A percentile compares a stretch with the other conserved stretches of the same genome.
Conservation (phyloP, 768 basidiomycete genomes). For the Obba rivulosa region DNA sequence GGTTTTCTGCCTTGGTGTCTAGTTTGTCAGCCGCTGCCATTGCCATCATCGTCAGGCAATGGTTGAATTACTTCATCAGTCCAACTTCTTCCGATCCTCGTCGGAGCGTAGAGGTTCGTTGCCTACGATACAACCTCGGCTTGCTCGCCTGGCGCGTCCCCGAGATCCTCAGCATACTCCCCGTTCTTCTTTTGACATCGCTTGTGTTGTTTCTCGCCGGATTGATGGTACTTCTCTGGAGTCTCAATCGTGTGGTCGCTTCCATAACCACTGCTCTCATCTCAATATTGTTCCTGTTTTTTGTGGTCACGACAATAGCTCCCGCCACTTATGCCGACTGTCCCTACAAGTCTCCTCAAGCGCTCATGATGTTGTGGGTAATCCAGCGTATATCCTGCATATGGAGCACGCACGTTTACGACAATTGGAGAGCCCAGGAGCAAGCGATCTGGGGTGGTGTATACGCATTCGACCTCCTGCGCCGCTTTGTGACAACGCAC, state of each 20-base stretch:
- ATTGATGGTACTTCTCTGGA: slow-evolving; percentile 13
- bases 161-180: slow-evolving; percentile 16
- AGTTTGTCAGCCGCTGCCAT: slow-evolving; percentile 38
- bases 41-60: slow-evolving; percentile 45
- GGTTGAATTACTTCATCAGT: slow-evolving; percentile 20
- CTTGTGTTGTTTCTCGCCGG: slow-evolving; percentile 14
- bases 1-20: slow-evolving; percentile 32
- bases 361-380: too few species aligned
- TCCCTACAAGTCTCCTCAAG: slow-evolving; percentile 6
- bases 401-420: too few species aligned
- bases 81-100: neutral
- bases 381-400: too few species aligned
- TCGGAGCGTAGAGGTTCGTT: slow-evolving; percentile 11
- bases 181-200: slow-evolving; percentile 8
- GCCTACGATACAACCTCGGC: slow-evolving; percentile 11
- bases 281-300: slow-evolving; percentile 4
- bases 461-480: too few species aligned
- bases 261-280: slow-evolving; percentile 3
- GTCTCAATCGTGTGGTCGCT: slow-evolving; percentile 8
- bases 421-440: too few species aligned
- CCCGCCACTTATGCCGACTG: slow-evolving; percentile 1
- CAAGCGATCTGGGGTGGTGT: too few species aligned
- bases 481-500: too few species aligned
- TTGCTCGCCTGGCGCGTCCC: slow-evolving; percentile 16
- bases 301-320: slow-evolving; percentile 1